phyloP scores from a whole-genome alignment of 2,329 filamentous ascomycete species.

The Penicillium griseofulvum region DNA sequence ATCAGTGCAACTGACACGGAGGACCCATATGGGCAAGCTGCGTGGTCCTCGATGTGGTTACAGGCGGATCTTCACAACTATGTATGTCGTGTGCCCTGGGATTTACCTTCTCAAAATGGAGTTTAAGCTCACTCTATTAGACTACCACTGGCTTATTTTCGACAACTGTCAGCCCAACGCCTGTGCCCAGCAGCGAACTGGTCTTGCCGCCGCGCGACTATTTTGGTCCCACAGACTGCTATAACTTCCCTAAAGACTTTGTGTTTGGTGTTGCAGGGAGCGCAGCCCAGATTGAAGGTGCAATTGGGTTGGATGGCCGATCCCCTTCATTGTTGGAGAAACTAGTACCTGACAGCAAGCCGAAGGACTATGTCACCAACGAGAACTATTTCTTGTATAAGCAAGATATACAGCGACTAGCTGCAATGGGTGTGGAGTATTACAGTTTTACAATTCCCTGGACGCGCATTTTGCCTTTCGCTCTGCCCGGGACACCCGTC shows the following conservation, averaged over 20 bases:
- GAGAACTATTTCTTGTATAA: constrained; percentile 53
- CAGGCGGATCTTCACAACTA: constrained; percentile 32
- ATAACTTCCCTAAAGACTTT: constrained; percentile 40
- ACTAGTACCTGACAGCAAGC: constrained; percentile 31
- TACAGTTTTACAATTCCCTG: constrained; percentile 50
- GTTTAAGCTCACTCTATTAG: constrained; percentile 1
- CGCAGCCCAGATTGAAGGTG: constrained; percentile 48
- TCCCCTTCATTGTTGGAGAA: constrained; percentile 42
- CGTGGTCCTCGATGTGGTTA: constrained; percentile 38
- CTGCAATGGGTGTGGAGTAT: constrained; percentile 39
- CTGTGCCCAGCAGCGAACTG: constrained; percentile 55
- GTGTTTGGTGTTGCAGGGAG: constrained; percentile 45
- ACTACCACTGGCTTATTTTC: constrained; percentile 42
- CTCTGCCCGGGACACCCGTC: constrained; percentile 42
- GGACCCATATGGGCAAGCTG: constrained; percentile 36
- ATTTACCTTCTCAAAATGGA: neutral
- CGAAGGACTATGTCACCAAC: constrained; percentile 50
- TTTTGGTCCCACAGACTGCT: constrained; percentile 43
- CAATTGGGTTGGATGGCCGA: constrained; percentile 41
- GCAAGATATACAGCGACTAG: constrained; percentile 44
- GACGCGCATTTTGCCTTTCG: constrained; percentile 52
- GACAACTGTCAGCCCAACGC: constrained; percentile 56
- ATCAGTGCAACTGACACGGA: constrained; percentile 28
- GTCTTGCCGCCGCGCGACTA: constrained; percentile 55
- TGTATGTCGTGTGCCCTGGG: constrained; percentile 3